Evolutionary conservation across 2,329 filamentous ascomycete genomes (phyloP), one percentile per base, ranked within the genome.

Genomic region (Botrytis fragariae): DNA sequence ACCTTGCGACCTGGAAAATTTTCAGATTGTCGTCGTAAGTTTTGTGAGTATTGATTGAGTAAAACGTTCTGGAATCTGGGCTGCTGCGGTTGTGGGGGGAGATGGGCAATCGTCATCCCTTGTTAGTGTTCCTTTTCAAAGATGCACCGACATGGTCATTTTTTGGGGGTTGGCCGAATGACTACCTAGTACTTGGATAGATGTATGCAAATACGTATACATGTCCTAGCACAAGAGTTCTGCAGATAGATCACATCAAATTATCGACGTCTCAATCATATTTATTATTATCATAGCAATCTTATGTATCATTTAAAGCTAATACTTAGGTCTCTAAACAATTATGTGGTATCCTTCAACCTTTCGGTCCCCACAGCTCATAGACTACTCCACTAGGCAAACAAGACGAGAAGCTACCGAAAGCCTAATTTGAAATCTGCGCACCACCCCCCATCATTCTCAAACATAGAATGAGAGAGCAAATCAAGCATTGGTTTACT

Each of bases 41-140:
- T 22, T 39, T 20, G 35, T 16, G 39, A 18, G 60, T 57, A 57
- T 57, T 16, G 51, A 29, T 57, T 57, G 51, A 29, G 51, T 57
- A 57, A 32, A 16, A 51, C 51, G 64, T 39, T 67, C 64, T 67
- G 64, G 64, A 42, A 69, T 69, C 37, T 57, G 48, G 48, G 39
- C 37, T 63, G 37, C 63, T 65, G 63, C 44, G 42, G 42, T 37
- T 48, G 63, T 35, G 45, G 63, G 42, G 63, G 42, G 18, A 8
- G n/a, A 8, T 37, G 59, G 35, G 35, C 35, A 39, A 61, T 37
- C 37, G 35, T 39, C 22, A 61, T 61, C 59, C 59, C 59, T 61
- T 61, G 59, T 62, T 39, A 42, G 16, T n/a, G 25, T n/a, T 62
- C 25, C 22, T 39, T 39, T 62, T 39, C 22, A 18, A 18, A 35